Percentiles rank a stretch among this genome's conserved stretches.
Evolutionary conservation across 352 stramenopile genomes (phyloP).

Genomic region (Plasmopara muralis): DNA sequence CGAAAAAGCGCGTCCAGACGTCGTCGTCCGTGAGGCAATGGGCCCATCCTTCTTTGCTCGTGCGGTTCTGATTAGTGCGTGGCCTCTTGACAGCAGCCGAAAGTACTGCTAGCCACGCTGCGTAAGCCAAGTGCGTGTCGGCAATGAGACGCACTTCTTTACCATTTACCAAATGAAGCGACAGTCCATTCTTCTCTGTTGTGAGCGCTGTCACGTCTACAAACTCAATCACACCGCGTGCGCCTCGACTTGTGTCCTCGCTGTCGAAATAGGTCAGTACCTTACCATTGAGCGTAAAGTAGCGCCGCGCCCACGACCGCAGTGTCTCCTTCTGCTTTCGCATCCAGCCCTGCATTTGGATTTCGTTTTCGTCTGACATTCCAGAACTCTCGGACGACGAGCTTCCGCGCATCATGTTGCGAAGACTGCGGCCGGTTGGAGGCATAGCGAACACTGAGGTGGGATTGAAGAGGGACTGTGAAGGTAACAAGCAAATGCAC

Average conservation of each 20-base stretch:
- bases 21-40: conserved; percentile 71
- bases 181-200: conserved; percentile 71
- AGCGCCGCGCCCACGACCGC: conserved; percentile 56
- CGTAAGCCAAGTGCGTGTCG: conserved; percentile 73
- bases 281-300: conserved; percentile 70
- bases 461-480: conserved; percentile 1
- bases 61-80: conserved; percentile 39
- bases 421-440: conserved; percentile 47
- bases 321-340: conserved; percentile 78
- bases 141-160: conserved; percentile 74
- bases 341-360: conserved; percentile 83
- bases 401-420: conserved; percentile 59
- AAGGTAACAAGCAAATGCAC: conserved; percentile 16
- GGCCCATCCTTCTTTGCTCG: conserved; percentile 65
- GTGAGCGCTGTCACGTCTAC: conserved; percentile 60
- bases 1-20: conserved; percentile 66
- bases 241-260: conserved; percentile 53
- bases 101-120: conserved; percentile 67
- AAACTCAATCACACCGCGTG: conserved; percentile 64
- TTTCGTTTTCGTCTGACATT: conserved; percentile 57
- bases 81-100: conserved; percentile 58
- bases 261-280: conserved; percentile 76
- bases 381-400: conserved; percentile 44
- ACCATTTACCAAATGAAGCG: conserved; percentile 50
- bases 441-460: conserved; percentile 27